Conservation (phyloP, 495 filamentous ascomycete genomes). For the Ascodesmis nigricans region DNA sequence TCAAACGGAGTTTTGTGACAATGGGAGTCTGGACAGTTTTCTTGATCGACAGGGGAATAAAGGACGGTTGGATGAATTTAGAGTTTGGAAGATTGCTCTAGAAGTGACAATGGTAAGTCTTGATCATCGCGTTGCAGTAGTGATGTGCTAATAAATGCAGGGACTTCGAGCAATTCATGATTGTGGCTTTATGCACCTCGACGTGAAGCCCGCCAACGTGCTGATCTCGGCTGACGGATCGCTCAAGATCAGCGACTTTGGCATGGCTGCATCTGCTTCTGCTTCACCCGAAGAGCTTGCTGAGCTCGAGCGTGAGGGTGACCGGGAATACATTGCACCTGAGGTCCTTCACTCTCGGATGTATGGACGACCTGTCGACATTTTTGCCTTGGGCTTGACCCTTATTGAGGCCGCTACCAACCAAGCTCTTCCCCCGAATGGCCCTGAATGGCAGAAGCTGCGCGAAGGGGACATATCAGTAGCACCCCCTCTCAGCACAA, state of each 20-base stretch:
- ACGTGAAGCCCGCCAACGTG: slow-evolving; percentile 88
- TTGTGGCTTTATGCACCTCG: slow-evolving; percentile 73
- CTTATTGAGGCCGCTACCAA: slow-evolving; percentile 88
- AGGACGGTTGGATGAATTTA: slow-evolving; percentile 80
- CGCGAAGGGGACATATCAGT: slow-evolving; percentile 70
- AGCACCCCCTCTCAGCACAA: slow-evolving; percentile 61
- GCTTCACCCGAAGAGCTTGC: slow-evolving; percentile 30
- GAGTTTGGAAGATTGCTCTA: slow-evolving; percentile 91
- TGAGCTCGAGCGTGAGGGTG: slow-evolving; percentile 77
- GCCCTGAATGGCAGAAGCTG: slow-evolving; percentile 66
- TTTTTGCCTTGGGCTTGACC: slow-evolving; percentile 83
- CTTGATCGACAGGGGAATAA: slow-evolving; percentile 53
- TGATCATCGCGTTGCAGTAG: background rate
- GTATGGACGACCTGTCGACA: slow-evolving; percentile 74
- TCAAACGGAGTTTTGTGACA: slow-evolving; percentile 87
- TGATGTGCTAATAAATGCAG: slow-evolving; percentile 29
- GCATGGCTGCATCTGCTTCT: slow-evolving; percentile 66
- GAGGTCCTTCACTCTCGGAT: slow-evolving; percentile 52
- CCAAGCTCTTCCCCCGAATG: slow-evolving; percentile 75
- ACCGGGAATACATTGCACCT: slow-evolving; percentile 85
- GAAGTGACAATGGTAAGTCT: slow-evolving; percentile 53
- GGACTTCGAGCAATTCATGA: slow-evolving; percentile 76
- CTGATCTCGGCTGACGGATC: slow-evolving; percentile 76
- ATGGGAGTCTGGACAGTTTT: slow-evolving; percentile 71
- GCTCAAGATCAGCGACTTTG: slow-evolving; percentile 91